Conservation (phyloP, 805 yeast genomes). For the Cyberlindnera mrakii region DNA sequence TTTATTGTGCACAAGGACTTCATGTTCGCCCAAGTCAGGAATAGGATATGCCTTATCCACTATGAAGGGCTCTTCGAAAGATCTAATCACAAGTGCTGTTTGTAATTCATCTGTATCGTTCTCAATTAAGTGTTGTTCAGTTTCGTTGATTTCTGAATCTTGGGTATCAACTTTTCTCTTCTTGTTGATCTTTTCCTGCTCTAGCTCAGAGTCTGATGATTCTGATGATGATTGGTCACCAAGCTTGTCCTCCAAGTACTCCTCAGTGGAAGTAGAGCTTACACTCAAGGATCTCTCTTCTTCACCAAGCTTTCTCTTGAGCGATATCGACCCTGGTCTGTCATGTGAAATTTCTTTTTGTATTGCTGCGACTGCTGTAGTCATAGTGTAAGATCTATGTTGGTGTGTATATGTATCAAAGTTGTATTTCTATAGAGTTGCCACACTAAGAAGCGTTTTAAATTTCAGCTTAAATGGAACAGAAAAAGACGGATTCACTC, state of each 20-base stretch:
- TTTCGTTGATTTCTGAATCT: neutral
- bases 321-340: neutral
- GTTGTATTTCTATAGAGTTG: too few species aligned
- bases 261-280: constrained; percentile 15
- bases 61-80: constrained; percentile 22
- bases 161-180: constrained; percentile 5
- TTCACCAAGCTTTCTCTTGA: constrained; percentile 15
- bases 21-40: constrained; percentile 23
- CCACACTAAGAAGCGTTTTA: too few species aligned
- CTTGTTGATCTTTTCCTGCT: constrained; percentile 2
- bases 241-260: constrained; percentile 14
- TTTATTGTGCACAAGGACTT: constrained; percentile 26
- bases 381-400: too few species aligned
- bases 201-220: constrained; percentile 11
- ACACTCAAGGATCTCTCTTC: constrained; percentile 20
- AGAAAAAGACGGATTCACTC: too few species aligned
- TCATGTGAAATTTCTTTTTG: too few species aligned
- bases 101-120: constrained; percentile 10
- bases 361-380: too few species aligned
- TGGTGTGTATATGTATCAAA: too few species aligned
- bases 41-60: constrained; percentile 16
- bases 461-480: too few species aligned
- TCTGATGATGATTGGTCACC: constrained; percentile 5
- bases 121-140: constrained; percentile 10
- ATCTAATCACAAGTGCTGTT: constrained; percentile 22